These are phyloP conservation scores for Udeniomyces megalosporus DNA, from an alignment of 768 basidiomycete species.

Conservation along the genomic window DNA sequence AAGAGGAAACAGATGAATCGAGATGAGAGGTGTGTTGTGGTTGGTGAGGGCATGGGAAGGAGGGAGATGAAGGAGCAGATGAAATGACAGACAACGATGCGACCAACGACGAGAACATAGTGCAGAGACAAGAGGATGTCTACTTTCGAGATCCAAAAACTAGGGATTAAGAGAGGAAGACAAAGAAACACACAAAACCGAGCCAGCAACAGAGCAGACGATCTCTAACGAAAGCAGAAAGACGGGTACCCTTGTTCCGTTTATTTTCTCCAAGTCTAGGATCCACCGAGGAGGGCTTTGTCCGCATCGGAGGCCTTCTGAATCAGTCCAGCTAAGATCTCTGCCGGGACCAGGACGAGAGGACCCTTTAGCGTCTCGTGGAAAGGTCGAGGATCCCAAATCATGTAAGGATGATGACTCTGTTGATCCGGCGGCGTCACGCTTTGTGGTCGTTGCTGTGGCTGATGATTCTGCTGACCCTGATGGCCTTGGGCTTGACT, in stretches of 20 bases:
- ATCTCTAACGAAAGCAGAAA: too few relatives aligned
- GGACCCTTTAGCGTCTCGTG: constrained; percentile 7
- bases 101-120: neutral
- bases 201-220: neutral
- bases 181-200: neutral
- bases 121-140: too few relatives aligned
- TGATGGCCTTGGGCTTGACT: too few relatives aligned
- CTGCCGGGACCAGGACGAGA: constrained; percentile 12
- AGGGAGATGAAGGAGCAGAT: neutral
- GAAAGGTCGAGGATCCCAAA: constrained; percentile 12
- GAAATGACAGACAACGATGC: neutral
- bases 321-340: constrained; percentile 4
- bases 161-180: neutral
- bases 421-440: neutral
- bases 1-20: neutral
- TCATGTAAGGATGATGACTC: constrained; percentile 3
- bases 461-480: constrained; percentile 3
- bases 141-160: neutral
- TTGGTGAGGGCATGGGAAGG: too few relatives aligned
- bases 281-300: neutral
- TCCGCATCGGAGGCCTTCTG: neutral
- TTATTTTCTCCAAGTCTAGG: too few relatives aligned
- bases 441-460: neutral
- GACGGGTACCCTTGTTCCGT: neutral
- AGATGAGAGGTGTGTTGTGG: too few relatives aligned